These are phyloP conservation scores for Evernia prunastri DNA, from an alignment of 495 filamentous ascomycete species.

Conservation along the genomic window DNA sequence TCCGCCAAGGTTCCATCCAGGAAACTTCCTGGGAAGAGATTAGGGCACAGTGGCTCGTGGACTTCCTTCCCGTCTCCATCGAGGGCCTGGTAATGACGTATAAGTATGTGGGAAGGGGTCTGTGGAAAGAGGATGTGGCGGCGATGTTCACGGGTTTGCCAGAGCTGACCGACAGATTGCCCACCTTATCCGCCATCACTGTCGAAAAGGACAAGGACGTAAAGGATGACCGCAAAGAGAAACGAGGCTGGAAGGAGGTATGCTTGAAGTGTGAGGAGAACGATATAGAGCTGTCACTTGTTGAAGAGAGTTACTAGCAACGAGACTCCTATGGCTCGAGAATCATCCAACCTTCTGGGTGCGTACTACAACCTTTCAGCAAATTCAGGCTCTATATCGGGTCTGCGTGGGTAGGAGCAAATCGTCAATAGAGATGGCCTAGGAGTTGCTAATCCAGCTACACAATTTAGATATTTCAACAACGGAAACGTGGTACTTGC, in stretches of 20 bases:
- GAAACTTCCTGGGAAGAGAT: background rate
- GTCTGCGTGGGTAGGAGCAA: too few relatives aligned
- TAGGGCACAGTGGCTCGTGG: background rate
- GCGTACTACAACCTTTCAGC: too few relatives aligned
- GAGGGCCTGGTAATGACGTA: background rate
- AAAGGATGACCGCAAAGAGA: background rate
- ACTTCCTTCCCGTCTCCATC: background rate
- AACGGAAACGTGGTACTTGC: too few relatives aligned
- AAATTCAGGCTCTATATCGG: too few relatives aligned
- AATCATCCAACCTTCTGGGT: too few relatives aligned
- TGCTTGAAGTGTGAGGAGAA: background rate
- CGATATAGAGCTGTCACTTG: too few relatives aligned
- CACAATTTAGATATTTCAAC: too few relatives aligned
- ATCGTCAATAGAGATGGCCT: too few relatives aligned
- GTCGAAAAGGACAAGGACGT: background rate
- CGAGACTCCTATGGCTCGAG: too few relatives aligned
- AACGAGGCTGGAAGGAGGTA: background rate
- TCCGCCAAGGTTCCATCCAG: background rate
- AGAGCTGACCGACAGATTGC: background rate
- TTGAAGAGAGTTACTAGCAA: too few relatives aligned
- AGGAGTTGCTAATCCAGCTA: too few relatives aligned
- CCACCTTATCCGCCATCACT: background rate
- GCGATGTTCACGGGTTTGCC: background rate
- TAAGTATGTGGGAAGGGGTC: background rate
- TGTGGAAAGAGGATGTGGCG: background rate